phyloP scores from a whole-genome alignment of 257 asterid genomes.

The Jacaranda copaia region DNA sequence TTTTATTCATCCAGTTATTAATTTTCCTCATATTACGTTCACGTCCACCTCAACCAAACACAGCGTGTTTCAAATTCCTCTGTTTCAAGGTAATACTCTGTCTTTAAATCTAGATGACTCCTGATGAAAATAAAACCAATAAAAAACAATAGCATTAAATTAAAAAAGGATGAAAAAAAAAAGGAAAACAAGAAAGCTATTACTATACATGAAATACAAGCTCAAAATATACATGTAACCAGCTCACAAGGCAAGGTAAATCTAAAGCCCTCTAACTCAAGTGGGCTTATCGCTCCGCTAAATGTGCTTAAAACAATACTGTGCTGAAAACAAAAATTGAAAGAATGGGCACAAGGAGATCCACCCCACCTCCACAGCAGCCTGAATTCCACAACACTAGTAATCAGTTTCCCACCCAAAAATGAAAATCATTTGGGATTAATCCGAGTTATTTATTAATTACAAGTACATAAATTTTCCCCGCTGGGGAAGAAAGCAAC shows the following conservation, averaged over 20 bases:
- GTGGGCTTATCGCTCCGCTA: slow-evolving; percentile 44
- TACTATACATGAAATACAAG: slow-evolving; percentile 51
- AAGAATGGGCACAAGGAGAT: slow-evolving; percentile 60
- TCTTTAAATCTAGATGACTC: background rate
- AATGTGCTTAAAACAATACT: slow-evolving; percentile 53
- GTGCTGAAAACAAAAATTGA: slow-evolving; percentile 58
- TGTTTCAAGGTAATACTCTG: background rate
- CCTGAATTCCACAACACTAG: slow-evolving; percentile 51
- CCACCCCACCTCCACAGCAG: slow-evolving; percentile 45
- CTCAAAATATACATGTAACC: slow-evolving; percentile 53
- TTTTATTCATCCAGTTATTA: too few species aligned
- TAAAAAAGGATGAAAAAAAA: background rate
- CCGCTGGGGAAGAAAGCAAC: too few species aligned
- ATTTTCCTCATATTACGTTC: too few species aligned
- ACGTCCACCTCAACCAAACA: too few species aligned
- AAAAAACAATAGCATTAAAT: background rate
- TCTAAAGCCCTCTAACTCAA: slow-evolving; percentile 47
- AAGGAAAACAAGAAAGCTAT: slow-evolving; percentile 22
- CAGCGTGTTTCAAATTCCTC: too few species aligned
- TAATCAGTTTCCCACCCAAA: slow-evolving; percentile 32
- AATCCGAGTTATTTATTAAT: background rate
- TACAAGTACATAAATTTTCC: too few species aligned
- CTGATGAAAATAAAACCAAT: background rate
- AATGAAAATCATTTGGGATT: background rate
- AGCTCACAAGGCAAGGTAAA: slow-evolving; percentile 36